These are phyloP conservation scores for Thielaviopsis ethacetica DNA, from an alignment of 2,329 filamentous ascomycete genomes.

Conservation along the genomic window DNA sequence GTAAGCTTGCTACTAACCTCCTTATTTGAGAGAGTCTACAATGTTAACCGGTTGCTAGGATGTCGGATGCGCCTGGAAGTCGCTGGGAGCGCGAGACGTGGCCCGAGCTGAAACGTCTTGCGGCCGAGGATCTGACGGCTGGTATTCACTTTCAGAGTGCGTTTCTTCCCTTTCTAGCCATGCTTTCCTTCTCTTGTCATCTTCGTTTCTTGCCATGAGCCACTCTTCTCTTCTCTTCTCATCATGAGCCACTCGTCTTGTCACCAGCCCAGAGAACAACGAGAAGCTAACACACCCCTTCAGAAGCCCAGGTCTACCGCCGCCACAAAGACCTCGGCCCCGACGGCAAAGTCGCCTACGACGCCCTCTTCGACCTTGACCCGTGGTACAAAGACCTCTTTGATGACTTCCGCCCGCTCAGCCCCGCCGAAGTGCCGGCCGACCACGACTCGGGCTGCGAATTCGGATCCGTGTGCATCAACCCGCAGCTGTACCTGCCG, in stretches of 20 bases:
- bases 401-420: conserved; percentile 51
- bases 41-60: conserved; percentile 19
- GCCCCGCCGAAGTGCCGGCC: conserved; percentile 38
- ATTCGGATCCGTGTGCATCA: conserved; percentile 82
- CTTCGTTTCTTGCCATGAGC: not conserved
- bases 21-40: not conserved
- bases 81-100: conserved; percentile 49
- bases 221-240: too few species aligned
- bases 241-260: too few species aligned
- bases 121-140: conserved; percentile 53
- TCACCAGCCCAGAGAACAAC: too few species aligned
- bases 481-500: conserved; percentile 72
- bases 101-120: conserved; percentile 43
- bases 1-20: conserved; percentile 26
- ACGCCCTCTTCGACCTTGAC: conserved; percentile 45
- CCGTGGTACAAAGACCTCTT: conserved; percentile 62
- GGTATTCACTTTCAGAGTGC: conserved; percentile 64
- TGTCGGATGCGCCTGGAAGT: conserved; percentile 26
- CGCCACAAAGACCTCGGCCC: conserved; percentile 44
- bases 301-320: conserved; percentile 32
- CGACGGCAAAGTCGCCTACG: conserved; percentile 30
- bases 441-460: conserved; percentile 55
- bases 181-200: not conserved
- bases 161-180: not conserved
- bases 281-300: too few species aligned